Percentiles rank a stretch among this genome's conserved stretches.
Conservation (phyloP, 805 yeast genomes). For the Nakazawaea sp. region DNA sequence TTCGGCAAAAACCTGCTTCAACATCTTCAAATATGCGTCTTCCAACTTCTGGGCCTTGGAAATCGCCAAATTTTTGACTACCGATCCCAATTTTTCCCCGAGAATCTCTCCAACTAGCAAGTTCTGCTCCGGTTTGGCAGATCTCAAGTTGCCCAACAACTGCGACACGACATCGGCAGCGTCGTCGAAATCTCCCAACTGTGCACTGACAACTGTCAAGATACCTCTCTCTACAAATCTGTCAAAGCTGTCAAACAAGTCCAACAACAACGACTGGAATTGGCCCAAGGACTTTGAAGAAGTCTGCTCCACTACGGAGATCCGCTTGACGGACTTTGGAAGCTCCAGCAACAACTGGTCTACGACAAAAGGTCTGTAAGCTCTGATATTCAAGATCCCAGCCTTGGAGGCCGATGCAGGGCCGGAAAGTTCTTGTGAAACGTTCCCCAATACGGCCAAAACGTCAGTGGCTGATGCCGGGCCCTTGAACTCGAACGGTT, state of each 20-base stretch:
- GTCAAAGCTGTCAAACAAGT: slow-evolving; percentile 57
- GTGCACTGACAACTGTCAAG: slow-evolving; percentile 52
- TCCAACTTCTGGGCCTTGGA: slow-evolving; percentile 51
- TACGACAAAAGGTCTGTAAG: slow-evolving; percentile 69
- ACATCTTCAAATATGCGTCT: slow-evolving; percentile 68
- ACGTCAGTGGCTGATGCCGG: slow-evolving; percentile 37
- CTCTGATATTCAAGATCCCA: slow-evolving; percentile 50
- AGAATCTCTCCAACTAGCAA: slow-evolving; percentile 46
- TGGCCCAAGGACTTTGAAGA: slow-evolving; percentile 23
- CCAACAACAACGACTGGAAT: slow-evolving; percentile 49
- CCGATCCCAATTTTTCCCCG: slow-evolving; percentile 17
- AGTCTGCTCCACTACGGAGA: slow-evolving; percentile 67
- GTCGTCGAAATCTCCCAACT: slow-evolving; percentile 35
- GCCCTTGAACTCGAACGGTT: slow-evolving; percentile 37
- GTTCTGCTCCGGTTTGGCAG: slow-evolving; percentile 54
- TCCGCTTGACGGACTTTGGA: slow-evolving; percentile 46
- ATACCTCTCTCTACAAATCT: slow-evolving; percentile 38
- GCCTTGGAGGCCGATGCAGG: slow-evolving; percentile 30
- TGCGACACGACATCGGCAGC: slow-evolving; percentile 36
- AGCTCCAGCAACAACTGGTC: slow-evolving; percentile 39
- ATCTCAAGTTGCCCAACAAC: slow-evolving; percentile 44
- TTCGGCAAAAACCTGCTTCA: slow-evolving; percentile 57
- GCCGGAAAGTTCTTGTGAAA: slow-evolving; percentile 33
- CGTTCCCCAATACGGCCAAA: slow-evolving; percentile 59
- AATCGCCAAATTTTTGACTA: slow-evolving; percentile 23